Conservation (phyloP, 1,284 basidiomycete genomes). For the Pascua guehoae region DNA sequence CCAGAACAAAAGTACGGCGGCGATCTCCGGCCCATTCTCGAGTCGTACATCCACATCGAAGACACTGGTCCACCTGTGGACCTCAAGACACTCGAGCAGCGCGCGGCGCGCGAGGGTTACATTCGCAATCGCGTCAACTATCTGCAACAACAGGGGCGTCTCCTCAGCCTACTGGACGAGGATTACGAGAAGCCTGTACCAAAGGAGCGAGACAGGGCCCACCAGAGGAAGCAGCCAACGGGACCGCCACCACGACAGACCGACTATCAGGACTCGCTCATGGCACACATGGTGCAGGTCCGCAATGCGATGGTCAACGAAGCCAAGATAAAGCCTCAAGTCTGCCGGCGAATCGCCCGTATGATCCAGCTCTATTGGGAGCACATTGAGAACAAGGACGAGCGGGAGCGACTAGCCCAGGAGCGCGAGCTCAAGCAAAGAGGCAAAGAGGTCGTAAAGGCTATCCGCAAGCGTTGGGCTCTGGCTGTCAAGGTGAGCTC, state of each 20-base stretch:
- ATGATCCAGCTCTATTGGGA: slow-evolving; percentile 79
- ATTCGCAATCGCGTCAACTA: slow-evolving; percentile 55
- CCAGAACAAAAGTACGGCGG: slow-evolving; percentile 54
- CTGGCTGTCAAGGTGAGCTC: slow-evolving; percentile 75
- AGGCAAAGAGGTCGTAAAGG: slow-evolving; percentile 70
- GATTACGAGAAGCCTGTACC: slow-evolving; percentile 33
- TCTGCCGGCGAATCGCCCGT: slow-evolving; percentile 58
- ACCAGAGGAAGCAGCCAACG: slow-evolving; percentile 10
- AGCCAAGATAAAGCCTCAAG: slow-evolving; percentile 42
- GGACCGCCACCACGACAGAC: slow-evolving; percentile 30
- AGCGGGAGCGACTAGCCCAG: slow-evolving; percentile 61
- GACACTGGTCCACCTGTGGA: slow-evolving; percentile 54
- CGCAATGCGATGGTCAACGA: slow-evolving; percentile 46
- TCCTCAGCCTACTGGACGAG: slow-evolving; percentile 48
- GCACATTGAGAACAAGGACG: slow-evolving; percentile 58
- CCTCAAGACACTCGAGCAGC: slow-evolving; percentile 50
- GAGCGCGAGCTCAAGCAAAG: slow-evolving; percentile 65
- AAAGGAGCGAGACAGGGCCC: slow-evolving; percentile 11
- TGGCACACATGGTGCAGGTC: slow-evolving; percentile 49
- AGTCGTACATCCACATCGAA: slow-evolving; percentile 59
- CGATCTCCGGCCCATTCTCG: slow-evolving; percentile 58
- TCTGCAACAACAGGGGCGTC: slow-evolving; percentile 46
- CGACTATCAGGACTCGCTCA: slow-evolving; percentile 47
- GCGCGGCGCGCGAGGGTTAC: slow-evolving; percentile 56
- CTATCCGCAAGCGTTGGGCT: slow-evolving; percentile 64